These are phyloP conservation scores for Hymenoscyphus repandus DNA, from an alignment of 2,329 filamentous ascomycete genomes.

Conservation along the genomic window DNA sequence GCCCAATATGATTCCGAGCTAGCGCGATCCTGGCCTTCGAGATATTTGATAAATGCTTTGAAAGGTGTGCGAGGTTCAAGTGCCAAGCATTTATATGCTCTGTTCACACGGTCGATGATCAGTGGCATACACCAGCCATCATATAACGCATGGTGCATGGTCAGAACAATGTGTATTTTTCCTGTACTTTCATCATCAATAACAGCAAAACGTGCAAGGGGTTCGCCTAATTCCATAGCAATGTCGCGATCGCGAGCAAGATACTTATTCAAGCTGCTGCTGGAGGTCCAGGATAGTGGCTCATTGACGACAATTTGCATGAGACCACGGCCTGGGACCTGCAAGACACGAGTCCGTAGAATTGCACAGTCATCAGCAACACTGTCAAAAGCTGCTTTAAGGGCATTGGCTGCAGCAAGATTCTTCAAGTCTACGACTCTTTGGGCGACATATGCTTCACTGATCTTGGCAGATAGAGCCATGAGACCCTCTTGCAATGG, in stretches of 20 bases:
- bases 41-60: constrained; percentile 43
- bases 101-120: constrained; percentile 27
- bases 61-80: constrained; percentile 33
- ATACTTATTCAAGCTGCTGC: constrained; percentile 21
- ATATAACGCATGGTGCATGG: constrained; percentile 52
- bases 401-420: constrained; percentile 18
- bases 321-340: constrained; percentile 28
- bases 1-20: constrained; percentile 43
- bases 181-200: constrained; percentile 15
- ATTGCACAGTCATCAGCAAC: constrained; percentile 28
- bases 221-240: constrained; percentile 27
- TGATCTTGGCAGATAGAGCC: constrained; percentile 30
- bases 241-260: constrained; percentile 15
- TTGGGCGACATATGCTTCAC: constrained; percentile 34
- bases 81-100: constrained; percentile 17
- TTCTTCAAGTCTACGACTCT: constrained; percentile 21
- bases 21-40: constrained; percentile 37
- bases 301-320: constrained; percentile 21
- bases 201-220: constrained; percentile 21
- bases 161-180: constrained; percentile 42
- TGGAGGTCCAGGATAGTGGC: constrained; percentile 17
- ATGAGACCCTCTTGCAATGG: constrained; percentile 36
- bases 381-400: constrained; percentile 29
- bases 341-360: constrained; percentile 32
- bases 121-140: constrained; percentile 46